These are phyloP conservation scores for Trypanosoma brucei DNA, from an alignment of 208 protist species.

Conservation along the genomic window DNA sequence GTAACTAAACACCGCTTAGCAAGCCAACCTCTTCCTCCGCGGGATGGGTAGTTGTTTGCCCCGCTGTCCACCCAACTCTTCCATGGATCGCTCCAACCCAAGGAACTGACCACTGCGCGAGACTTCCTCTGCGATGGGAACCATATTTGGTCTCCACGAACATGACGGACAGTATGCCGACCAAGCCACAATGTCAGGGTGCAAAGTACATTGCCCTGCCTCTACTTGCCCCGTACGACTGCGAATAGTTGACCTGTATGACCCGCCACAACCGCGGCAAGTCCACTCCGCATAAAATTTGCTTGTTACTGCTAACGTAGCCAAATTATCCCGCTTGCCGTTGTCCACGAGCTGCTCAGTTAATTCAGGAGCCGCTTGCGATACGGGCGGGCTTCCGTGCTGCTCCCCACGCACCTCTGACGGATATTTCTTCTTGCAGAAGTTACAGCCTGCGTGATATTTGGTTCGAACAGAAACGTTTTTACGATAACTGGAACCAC, in stretches of 20 bases:
- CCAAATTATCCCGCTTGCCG: constrained; percentile 58
- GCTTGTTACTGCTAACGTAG: constrained; percentile 43
- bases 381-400: constrained; percentile 21
- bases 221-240: constrained; percentile 72
- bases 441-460: constrained; percentile 74
- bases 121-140: constrained; percentile 30
- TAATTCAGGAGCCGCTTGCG: constrained; percentile 37
- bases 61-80: constrained; percentile 2
- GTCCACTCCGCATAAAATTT: constrained; percentile 77
- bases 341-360: constrained; percentile 32
- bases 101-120: constrained; percentile 49
- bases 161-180: constrained; percentile 58
- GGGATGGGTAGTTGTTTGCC: constrained; percentile 25
- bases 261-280: constrained; percentile 49
- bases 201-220: constrained; percentile 49
- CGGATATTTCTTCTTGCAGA: constrained; percentile 60
- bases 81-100: constrained; percentile 30
- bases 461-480: constrained; percentile 78
- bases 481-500: constrained; percentile 71
- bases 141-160: constrained; percentile 61
- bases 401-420: constrained; percentile 76
- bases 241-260: constrained; percentile 64
- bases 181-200: constrained; percentile 49
- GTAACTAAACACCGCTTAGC: constrained; percentile 10
- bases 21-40: constrained; percentile 47